Conservation (phyloP, 371 early-diverging fungal genomes). For the Mortierella sp. region DNA sequence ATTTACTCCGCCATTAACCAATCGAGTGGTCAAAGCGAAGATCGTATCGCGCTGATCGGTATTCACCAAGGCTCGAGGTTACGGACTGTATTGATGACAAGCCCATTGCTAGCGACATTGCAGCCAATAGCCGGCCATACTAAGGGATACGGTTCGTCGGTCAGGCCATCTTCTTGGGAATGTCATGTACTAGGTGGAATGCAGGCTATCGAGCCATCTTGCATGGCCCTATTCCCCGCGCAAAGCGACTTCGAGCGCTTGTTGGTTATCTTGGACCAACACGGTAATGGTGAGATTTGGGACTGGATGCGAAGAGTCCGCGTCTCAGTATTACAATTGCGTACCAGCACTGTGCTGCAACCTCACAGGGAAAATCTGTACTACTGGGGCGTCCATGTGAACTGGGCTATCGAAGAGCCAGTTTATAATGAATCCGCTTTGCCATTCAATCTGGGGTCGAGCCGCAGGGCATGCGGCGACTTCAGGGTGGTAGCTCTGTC, state of each 20-base stretch:
- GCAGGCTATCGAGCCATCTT: constrained; percentile 11
- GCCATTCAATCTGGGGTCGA: background rate
- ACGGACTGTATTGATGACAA: constrained; percentile 22
- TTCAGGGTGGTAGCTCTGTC: constrained; percentile 35
- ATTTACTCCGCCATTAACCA: constrained; percentile 9
- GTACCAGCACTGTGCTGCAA: background rate
- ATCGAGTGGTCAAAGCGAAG: background rate
- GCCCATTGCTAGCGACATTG: constrained; percentile 15
- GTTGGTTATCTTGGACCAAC: constrained; percentile 16
- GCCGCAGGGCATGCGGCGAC: constrained; percentile 9
- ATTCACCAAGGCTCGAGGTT: constrained; percentile 16
- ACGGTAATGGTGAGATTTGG: constrained; percentile 39
- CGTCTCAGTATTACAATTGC: background rate
- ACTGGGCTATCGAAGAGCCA: constrained; percentile 26
- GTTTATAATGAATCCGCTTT: background rate
- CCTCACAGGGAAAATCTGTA: constrained; percentile 4
- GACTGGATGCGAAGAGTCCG: constrained; percentile 18
- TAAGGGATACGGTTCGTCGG: background rate
- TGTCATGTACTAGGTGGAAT: constrained; percentile 6
- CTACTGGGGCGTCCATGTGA: constrained; percentile 47
- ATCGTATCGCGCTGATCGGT: constrained; percentile 32
- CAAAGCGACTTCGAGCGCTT: constrained; percentile 28
- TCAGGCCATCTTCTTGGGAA: constrained; percentile 2
- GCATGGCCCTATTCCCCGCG: constrained; percentile 36
- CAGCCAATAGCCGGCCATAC: background rate